These are phyloP conservation scores for Hymenoscyphus occultus DNA, from an alignment of 2,329 filamentous ascomycete species.

Conservation along the genomic window DNA sequence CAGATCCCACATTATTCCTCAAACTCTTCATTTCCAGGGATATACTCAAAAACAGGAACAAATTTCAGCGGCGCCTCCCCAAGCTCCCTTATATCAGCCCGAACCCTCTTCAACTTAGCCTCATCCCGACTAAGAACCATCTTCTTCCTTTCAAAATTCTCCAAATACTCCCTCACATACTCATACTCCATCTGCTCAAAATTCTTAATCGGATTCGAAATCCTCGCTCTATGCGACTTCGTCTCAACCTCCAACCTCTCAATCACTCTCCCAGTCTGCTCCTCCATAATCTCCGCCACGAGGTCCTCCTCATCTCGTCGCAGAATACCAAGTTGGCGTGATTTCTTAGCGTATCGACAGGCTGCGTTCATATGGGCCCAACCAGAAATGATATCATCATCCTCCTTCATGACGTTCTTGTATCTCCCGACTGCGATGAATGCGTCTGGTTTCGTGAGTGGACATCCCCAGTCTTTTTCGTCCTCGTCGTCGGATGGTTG, in stretches of 20 bases:
- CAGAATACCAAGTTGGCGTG: neutral
- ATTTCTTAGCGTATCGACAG: neutral
- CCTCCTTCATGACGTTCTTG: neutral
- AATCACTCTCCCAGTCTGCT: neutral
- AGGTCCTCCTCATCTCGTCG: neutral
- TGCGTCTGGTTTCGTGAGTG: neutral
- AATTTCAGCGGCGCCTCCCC: neutral
- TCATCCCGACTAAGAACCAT: conserved; percentile 2
- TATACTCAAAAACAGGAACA: neutral
- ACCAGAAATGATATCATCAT: neutral
- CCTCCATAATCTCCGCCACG: neutral
- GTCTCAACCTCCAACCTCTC: neutral
- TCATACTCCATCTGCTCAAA: conserved; percentile 1
- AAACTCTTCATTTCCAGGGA: neutral
- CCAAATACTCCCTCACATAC: neutral
- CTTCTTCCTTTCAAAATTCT: neutral
- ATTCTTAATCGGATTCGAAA: neutral
- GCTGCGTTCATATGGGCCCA: neutral
- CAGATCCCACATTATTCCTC: neutral
- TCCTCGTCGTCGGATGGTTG: neutral
- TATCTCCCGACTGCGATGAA: neutral
- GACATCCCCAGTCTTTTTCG: neutral
- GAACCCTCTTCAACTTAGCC: neutral
- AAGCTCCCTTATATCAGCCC: neutral
- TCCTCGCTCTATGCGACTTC: neutral